phyloP scores from a whole-genome alignment of 83 land plant genomes.

The Thuja plicata region DNA sequence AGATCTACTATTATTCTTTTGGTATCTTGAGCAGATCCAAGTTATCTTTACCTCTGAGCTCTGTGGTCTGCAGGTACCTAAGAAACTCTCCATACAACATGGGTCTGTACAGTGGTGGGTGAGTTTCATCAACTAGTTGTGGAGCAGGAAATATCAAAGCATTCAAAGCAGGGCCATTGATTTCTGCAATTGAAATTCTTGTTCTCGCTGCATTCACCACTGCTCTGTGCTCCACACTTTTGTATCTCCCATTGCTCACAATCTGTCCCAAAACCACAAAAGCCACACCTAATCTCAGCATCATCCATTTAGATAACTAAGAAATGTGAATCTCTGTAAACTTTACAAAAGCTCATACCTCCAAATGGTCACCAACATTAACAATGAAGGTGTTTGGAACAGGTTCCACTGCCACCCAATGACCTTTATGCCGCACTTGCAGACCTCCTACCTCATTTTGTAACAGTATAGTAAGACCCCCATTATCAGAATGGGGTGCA shows the following conservation, averaged over 20 bases:
- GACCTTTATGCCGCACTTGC: slow-evolving; percentile 37
- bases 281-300: background rate
- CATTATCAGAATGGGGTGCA: slow-evolving; percentile 51
- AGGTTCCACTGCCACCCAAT: slow-evolving; percentile 50
- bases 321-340: background rate
- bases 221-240: background rate
- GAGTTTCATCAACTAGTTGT: background rate
- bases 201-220: background rate
- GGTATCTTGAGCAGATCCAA: background rate
- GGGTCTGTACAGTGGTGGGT: background rate
- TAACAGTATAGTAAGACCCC: slow-evolving; percentile 39
- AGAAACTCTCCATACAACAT: background rate
- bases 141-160: slow-evolving; percentile 6
- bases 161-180: background rate
- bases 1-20: background rate
- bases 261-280: background rate
- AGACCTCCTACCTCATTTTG: slow-evolving; percentile 50
- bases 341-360: slow-evolving; percentile 22
- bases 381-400: slow-evolving; percentile 41
- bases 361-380: slow-evolving; percentile 46
- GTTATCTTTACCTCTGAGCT: background rate
- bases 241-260: slow-evolving; percentile 1
- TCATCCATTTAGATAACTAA: too few relatives aligned
- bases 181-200: background rate
- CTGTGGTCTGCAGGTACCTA: background rate